Percentiles rank a stretch among this genome's conserved stretches.
Evolutionary conservation across 805 yeast species (phyloP).

Genomic region (Teunomyces gatunensis): DNA sequence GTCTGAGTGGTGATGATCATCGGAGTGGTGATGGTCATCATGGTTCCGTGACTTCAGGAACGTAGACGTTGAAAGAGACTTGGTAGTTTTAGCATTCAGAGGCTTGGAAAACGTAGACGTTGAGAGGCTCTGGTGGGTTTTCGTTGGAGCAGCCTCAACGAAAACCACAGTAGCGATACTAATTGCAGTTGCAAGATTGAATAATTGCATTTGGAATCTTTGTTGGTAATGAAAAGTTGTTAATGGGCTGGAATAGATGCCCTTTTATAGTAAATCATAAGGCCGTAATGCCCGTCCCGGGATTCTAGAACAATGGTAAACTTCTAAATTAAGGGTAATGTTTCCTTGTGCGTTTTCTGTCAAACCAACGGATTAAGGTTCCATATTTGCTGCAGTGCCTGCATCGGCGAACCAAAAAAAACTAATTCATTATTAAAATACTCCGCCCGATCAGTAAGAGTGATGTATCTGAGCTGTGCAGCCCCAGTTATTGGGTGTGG

Average conservation of each 20-base stretch:
- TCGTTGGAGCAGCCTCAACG: neutral
- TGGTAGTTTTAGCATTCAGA: neutral
- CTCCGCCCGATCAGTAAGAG: neutral
- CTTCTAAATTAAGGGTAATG: neutral
- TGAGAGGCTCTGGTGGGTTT: neutral
- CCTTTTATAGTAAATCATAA: neutral
- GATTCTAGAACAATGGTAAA: neutral
- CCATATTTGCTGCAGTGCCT: neutral
- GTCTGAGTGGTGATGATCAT: neutral
- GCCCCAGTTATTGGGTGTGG: neutral
- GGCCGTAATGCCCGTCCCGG: neutral
- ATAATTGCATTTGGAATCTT: neutral
- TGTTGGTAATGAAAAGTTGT: neutral
- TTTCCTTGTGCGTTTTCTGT: neutral
- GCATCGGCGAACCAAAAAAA: neutral
- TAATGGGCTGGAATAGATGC: neutral
- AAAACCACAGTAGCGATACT: neutral
- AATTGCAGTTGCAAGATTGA: neutral
- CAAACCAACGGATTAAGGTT: neutral
- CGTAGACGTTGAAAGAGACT: neutral
- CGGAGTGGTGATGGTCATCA: neutral
- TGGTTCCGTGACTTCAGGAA: neutral
- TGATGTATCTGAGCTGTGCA: neutral
- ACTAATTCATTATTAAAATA: neutral
- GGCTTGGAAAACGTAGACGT: neutral